phyloP scores from a whole-genome alignment of 2,329 filamentous ascomycete species.

The Colletotrichum gloeosporioides region DNA sequence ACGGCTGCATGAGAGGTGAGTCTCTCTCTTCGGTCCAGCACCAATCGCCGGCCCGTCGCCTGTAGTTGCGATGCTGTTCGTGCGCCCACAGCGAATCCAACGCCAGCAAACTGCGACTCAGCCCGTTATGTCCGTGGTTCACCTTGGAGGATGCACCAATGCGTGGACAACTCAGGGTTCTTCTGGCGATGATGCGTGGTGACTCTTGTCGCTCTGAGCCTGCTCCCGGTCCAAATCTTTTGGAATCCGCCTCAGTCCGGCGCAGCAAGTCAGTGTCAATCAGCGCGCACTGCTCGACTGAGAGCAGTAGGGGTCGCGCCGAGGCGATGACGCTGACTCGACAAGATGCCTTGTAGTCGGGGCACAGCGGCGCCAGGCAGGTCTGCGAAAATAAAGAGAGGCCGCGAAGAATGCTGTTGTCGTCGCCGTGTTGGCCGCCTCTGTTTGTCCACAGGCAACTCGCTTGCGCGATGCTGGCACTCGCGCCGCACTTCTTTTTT shows the following conservation, averaged over 20 bases:
- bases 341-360: background rate
- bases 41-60: slow-evolving; percentile 1
- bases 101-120: slow-evolving; percentile 2
- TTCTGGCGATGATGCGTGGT: background rate
- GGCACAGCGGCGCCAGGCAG: background rate
- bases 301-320: background rate
- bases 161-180: background rate
- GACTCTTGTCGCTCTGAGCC: background rate
- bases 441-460: background rate
- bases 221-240: background rate
- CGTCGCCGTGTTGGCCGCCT: background rate
- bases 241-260: background rate
- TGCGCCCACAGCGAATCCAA: background rate
- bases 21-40: background rate
- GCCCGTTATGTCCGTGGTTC: background rate
- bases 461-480: background rate
- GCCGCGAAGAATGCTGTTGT: background rate
- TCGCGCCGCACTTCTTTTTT: background rate
- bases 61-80: background rate
- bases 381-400: background rate
- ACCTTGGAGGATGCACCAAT: slow-evolving; percentile 3
- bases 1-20: background rate
- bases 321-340: slow-evolving; percentile 6
- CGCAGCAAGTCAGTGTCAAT: slow-evolving; percentile 1
- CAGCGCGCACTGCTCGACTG: background rate